Percentiles rank a stretch among this genome's conserved stretches.
phyloP scores from a whole-genome alignment of 2,329 filamentous ascomycete genomes.

The Beauveria brongniartii region DNA sequence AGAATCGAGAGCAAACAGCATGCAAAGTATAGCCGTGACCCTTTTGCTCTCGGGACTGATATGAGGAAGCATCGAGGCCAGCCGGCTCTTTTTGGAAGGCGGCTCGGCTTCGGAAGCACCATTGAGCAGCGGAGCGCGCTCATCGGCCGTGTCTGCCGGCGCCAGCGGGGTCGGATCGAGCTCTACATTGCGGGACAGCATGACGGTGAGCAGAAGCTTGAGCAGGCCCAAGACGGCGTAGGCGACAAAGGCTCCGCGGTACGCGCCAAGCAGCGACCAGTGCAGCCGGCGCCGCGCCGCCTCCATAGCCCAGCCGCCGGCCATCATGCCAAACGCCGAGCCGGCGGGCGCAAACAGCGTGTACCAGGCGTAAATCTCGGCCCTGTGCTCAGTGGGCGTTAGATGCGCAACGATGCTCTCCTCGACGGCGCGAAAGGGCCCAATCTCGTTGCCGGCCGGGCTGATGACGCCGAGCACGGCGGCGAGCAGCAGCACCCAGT shows the following conservation, averaged over 20 bases:
- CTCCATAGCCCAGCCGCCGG: conserved; percentile 52
- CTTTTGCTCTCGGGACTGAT: conserved; percentile 48
- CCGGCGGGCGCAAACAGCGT: conserved; percentile 50
- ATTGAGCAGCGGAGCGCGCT: conserved; percentile 21
- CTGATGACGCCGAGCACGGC: conserved; percentile 56
- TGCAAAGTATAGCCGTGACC: conserved; percentile 52
- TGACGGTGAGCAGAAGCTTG: conserved; percentile 45
- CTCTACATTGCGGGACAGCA: conserved; percentile 40
- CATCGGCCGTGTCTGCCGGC: not conserved
- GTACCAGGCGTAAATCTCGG: conserved; percentile 57
- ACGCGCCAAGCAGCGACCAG: conserved; percentile 40
- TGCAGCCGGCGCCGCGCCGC: conserved; percentile 32
- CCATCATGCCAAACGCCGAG: conserved; percentile 50
- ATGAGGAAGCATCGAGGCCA: conserved; percentile 37
- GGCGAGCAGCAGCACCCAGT: conserved; percentile 49
- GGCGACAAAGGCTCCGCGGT: conserved; percentile 46
- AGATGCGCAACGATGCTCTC: conserved; percentile 53
- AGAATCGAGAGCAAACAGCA: conserved; percentile 61
- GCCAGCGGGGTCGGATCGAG: conserved; percentile 17
- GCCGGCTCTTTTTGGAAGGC: conserved; percentile 5
- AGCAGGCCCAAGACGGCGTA: conserved; percentile 50
- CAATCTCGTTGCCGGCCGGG: conserved; percentile 56
- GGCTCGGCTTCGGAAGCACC: not conserved
- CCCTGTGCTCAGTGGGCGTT: conserved; percentile 34
- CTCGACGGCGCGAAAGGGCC: conserved; percentile 54